A percentile compares a stretch with the other conserved stretches of the same genome.
These are phyloP conservation scores for Ampelomyces quisqualis DNA, from an alignment of 2,329 filamentous ascomycete genomes.

Conservation along the genomic window DNA sequence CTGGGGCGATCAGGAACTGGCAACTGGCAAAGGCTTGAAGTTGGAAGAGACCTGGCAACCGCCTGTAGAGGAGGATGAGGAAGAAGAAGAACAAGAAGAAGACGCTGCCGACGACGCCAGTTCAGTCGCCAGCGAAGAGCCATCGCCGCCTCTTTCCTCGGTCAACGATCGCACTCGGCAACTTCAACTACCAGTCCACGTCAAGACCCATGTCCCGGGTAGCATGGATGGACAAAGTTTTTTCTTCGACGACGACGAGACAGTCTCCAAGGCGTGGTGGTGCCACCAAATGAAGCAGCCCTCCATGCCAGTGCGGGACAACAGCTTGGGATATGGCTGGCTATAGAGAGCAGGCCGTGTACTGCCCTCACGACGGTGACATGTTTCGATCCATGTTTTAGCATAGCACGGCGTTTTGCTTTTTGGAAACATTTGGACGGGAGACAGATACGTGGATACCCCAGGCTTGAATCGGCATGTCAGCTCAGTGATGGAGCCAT, in stretches of 20 bases:
- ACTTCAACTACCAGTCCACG: conserved; percentile 26
- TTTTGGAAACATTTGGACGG: conserved; percentile 12
- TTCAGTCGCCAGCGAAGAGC: conserved; percentile 49
- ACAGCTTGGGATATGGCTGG: conserved; percentile 44
- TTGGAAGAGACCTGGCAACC: conserved; percentile 79
- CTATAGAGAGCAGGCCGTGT: conserved; percentile 26
- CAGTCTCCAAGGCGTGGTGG: conserved; percentile 45
- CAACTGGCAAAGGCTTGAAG: conserved; percentile 72
- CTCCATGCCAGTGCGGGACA: conserved; percentile 42
- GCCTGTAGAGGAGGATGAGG: conserved; percentile 48
- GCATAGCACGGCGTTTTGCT: conserved; percentile 38
- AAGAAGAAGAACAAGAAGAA: conserved; percentile 59
- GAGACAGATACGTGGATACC: conserved; percentile 31
- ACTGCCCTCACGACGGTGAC: conserved; percentile 5
- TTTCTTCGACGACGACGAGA: conserved; percentile 45
- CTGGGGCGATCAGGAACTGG: conserved; percentile 52
- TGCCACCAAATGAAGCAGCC: conserved; percentile 43
- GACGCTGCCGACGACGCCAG: conserved; percentile 39
- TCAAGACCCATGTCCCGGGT: conserved; percentile 30
- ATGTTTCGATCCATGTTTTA: conserved; percentile 17
- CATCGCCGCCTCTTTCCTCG: conserved; percentile 30
- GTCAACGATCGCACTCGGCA: conserved; percentile 20
- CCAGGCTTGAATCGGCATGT: conserved; percentile 28
- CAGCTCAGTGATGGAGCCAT: conserved; percentile 10
- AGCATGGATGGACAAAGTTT: conserved; percentile 46